Base-by-base conservation (phyloP, 768 basidiomycete species). In the Lactifluus subvellereus region DNA sequence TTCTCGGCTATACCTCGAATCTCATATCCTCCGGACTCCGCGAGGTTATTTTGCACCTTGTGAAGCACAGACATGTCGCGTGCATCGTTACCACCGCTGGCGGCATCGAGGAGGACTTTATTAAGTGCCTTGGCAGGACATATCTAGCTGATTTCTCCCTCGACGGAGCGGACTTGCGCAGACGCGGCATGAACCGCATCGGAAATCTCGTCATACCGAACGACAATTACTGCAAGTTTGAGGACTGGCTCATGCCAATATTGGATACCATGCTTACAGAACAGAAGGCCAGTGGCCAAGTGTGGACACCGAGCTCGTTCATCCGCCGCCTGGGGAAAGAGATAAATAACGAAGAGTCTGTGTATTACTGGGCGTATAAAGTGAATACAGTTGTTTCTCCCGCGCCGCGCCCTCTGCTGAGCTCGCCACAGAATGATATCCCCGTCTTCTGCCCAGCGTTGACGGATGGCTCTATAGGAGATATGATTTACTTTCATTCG, bases 341-440 rank as follows among this genome's bases (percentile, higher is more conserved):
- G 75, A 98, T 99, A 63, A 80, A 97, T 73, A 86, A 98, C 72
- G 97, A 98, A 76, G 90, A 94, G 70, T 96, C 94, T 63, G 92
- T 98, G 61, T 97, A 98, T 72, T 98, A 98, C 72, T 99, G 97
- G 97, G 95, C 95, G 43, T 97, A 94, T 73, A 98, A 97, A 84
- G 97, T 96, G 76, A 81, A 84, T 76, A 70, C 55, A 40, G 49
- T 45, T 63, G 37, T 45, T 66, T 18, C 69, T 66, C 56, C 69
- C n/a, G 64, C 60, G n/a, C 69, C n/a, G 64, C 60, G n/a, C 43
- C 38, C 62, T 54, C 49, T 50, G 59, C 58, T 59, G 54, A 67
- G 66, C 58, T 73, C 75, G 66, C 62, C 65, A 51, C 75, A 99
- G 97, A 98, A 99, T 75, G 80, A 98, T 68, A 98, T 98, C 60